Percentiles rank a stretch among this genome's conserved stretches.
Evolutionary conservation across 768 basidiomycete genomes (phyloP).

Genomic region (Russula dissimulans): DNA sequence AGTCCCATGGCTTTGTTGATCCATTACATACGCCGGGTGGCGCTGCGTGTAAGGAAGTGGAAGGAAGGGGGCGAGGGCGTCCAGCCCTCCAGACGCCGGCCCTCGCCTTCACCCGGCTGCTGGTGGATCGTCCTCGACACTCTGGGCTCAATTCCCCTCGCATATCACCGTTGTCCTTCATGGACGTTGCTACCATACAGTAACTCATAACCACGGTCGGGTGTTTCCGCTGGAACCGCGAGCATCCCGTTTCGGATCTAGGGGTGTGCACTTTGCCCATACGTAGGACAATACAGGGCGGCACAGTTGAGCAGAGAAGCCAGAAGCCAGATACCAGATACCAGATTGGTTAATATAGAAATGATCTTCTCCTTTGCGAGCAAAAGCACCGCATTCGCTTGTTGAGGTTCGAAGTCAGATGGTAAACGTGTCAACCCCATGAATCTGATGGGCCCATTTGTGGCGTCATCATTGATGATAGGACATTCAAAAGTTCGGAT

Average conservation of each 20-base stretch:
- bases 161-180: constrained; percentile 10
- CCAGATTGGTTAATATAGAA: neutral
- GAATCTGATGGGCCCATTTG: neutral
- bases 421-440: neutral
- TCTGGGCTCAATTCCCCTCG: neutral
- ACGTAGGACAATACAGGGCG: neutral
- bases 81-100: neutral
- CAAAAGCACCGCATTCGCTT: neutral
- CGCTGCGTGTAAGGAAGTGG: neutral
- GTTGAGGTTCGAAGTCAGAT: neutral
- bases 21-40: neutral
- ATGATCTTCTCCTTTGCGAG: neutral
- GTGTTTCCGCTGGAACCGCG: constrained; percentile 9
- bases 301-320: neutral
- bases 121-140: neutral
- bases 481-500: neutral
- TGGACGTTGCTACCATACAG: neutral
- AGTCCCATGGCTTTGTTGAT: neutral
- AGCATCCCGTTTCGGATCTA: neutral
- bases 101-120: neutral
- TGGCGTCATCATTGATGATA: neutral
- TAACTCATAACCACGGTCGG: too few relatives aligned
- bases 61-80: neutral
- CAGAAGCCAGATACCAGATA: neutral
- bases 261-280: neutral